phyloP scores from a whole-genome alignment of 2,329 filamentous ascomycete genomes.

The Phialophora macrospora region DNA sequence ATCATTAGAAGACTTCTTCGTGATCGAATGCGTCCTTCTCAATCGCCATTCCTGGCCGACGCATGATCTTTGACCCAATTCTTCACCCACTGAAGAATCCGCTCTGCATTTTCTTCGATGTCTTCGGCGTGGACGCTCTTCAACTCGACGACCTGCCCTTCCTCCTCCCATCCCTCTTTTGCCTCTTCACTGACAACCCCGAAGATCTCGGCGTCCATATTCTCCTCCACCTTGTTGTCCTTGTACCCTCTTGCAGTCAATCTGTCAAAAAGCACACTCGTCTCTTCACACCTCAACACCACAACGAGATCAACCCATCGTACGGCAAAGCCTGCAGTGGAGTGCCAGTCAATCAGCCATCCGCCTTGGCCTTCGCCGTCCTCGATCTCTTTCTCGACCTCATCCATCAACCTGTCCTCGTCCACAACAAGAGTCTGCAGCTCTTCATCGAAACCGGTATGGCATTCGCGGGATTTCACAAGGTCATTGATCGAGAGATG shows the following conservation, averaged over 20 bases:
- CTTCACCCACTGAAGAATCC: slow-evolving; percentile 79
- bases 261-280: slow-evolving; percentile 80
- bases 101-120: slow-evolving; percentile 84
- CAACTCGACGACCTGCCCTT: slow-evolving; percentile 78
- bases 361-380: slow-evolving; percentile 63
- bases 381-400: slow-evolving; percentile 79
- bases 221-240: slow-evolving; percentile 90
- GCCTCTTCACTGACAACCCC: slow-evolving; percentile 91
- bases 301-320: slow-evolving; percentile 95
- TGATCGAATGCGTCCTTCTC: neutral
- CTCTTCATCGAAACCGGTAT: slow-evolving; percentile 86
- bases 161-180: slow-evolving; percentile 75
- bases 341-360: slow-evolving; percentile 95
- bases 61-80: slow-evolving; percentile 71
- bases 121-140: slow-evolving; percentile 80
- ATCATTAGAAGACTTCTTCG: neutral
- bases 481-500: slow-evolving; percentile 89
- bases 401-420: slow-evolving; percentile 93
- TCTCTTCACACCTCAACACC: slow-evolving; percentile 78
- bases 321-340: slow-evolving; percentile 90
- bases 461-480: slow-evolving; percentile 84
- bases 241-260: slow-evolving; percentile 75
- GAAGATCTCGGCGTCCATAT: slow-evolving; percentile 97
- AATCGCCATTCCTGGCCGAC: slow-evolving; percentile 32
- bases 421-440: slow-evolving; percentile 90